Conservation (phyloP, 176 grass and related monocot genomes). For the Paspalum vaginatum region DNA sequence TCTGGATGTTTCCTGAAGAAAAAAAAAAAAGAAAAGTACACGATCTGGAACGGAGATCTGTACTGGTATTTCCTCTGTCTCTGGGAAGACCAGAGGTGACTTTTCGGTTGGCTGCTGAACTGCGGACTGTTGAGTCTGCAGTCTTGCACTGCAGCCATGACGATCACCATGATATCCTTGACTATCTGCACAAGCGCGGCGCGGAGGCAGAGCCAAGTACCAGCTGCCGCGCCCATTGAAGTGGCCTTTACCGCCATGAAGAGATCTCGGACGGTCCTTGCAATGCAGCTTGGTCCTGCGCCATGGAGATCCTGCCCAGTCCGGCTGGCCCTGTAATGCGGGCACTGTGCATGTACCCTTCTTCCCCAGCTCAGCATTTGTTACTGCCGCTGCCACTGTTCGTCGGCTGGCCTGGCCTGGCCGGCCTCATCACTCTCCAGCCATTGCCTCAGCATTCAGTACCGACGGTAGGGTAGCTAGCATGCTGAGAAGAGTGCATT, state of each 20-base stretch:
- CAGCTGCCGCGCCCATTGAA: constrained; percentile 15
- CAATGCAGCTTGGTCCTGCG: constrained; percentile 22
- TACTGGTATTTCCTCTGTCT: not conserved
- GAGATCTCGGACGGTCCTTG: not conserved
- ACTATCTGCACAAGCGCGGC: not conserved
- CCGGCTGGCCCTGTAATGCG: not conserved
- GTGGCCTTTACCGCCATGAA: constrained; percentile 8
- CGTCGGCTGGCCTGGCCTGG: not conserved
- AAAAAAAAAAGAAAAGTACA: too few relatives aligned
- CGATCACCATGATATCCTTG: not conserved
- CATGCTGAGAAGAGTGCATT: not conserved
- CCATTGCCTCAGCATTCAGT: constrained; percentile 9
- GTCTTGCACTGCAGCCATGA: not conserved
- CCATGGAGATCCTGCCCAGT: constrained; percentile 33
- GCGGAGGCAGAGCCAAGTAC: not conserved
- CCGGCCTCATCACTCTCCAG: not conserved
- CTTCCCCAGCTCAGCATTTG: not conserved
- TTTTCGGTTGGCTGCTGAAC: not conserved
- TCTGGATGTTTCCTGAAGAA: too few relatives aligned
- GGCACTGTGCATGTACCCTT: not conserved
- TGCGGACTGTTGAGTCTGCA: not conserved
- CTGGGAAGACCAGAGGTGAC: not conserved
- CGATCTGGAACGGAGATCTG: not conserved
- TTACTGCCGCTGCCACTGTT: not conserved
- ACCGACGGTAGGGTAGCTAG: not conserved